Evolutionary conservation across 805 yeast genomes (phyloP).

Genomic region (Ogataea ramenticola): DNA sequence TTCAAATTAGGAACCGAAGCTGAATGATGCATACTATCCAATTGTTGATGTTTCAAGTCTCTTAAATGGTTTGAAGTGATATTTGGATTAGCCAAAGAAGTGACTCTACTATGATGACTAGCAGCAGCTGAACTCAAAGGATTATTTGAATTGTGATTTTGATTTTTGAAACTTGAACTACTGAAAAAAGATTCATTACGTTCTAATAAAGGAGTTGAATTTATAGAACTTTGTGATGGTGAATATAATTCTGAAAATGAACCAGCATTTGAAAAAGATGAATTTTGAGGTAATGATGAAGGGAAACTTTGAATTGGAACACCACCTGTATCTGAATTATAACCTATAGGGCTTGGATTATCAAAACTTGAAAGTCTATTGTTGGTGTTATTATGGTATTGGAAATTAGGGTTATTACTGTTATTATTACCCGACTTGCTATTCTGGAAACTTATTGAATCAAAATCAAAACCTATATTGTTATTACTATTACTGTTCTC

Average conservation of each 20-base stretch:
- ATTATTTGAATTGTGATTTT: no score
- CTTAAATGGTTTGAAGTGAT: neutral
- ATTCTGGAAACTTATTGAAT: neutral
- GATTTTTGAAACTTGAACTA: neutral
- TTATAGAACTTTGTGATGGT: slow-evolving; percentile 1
- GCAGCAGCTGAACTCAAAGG: neutral
- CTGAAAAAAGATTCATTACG: slow-evolving; percentile 1
- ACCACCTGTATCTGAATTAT: neutral
- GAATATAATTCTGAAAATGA: slow-evolving; percentile 1
- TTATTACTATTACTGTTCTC: neutral
- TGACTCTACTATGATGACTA: neutral
- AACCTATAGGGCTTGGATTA: neutral
- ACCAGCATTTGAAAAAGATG: neutral
- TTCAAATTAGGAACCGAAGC: neutral
- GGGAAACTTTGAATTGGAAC: slow-evolving; percentile 1
- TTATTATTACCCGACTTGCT: no score
- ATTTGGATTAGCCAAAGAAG: neutral
- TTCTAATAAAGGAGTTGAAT: slow-evolving; percentile 2
- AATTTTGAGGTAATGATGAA: slow-evolving; percentile 2
- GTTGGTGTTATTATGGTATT: no score
- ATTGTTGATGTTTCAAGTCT: neutral
- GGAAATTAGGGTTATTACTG: no score
- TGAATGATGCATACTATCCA: neutral
- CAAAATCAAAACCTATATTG: neutral
- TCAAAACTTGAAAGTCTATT: neutral